phyloP scores from a whole-genome alignment of 106 monocot species.

The Dioscorea alata region DNA sequence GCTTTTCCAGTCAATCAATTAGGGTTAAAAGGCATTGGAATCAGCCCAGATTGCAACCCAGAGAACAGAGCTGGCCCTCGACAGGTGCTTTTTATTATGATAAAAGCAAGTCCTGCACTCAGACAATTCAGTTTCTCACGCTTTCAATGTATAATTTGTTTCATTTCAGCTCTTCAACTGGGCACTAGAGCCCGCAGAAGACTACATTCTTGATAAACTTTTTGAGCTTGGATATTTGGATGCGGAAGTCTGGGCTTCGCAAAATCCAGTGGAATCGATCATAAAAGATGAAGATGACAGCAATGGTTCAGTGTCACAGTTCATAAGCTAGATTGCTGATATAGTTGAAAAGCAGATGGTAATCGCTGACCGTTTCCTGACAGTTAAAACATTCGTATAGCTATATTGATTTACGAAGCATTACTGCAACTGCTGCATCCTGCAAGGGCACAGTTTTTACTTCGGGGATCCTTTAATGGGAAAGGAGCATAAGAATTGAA shows the following conservation, averaged over 20 bases:
- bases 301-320: not conserved
- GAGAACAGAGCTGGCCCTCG: conserved; percentile 62
- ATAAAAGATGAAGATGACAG: conserved; percentile 19
- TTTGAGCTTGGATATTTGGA: conserved; percentile 86
- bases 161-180: conserved; percentile 78
- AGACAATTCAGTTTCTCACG: not conserved
- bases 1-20: conserved; percentile 64
- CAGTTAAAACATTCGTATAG: too few relatives aligned
- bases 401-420: too few relatives aligned
- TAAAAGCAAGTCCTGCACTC: not conserved
- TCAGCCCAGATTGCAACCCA: conserved; percentile 92
- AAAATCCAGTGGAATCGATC: conserved; percentile 44
- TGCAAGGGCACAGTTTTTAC: too few relatives aligned
- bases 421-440: too few relatives aligned
- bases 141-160: not conserved
- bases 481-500: too few relatives aligned
- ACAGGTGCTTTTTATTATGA: conserved; percentile 43
- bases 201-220: conserved; percentile 69
- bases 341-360: too few relatives aligned
- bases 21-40: conserved; percentile 70
- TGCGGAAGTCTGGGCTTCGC: conserved; percentile 75
- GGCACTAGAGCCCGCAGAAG: conserved; percentile 95
- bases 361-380: too few relatives aligned
- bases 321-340: too few relatives aligned
- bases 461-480: too few relatives aligned